phyloP scores from a whole-genome alignment of 2,329 filamentous ascomycete species.

The Cercospora sp. region DNA sequence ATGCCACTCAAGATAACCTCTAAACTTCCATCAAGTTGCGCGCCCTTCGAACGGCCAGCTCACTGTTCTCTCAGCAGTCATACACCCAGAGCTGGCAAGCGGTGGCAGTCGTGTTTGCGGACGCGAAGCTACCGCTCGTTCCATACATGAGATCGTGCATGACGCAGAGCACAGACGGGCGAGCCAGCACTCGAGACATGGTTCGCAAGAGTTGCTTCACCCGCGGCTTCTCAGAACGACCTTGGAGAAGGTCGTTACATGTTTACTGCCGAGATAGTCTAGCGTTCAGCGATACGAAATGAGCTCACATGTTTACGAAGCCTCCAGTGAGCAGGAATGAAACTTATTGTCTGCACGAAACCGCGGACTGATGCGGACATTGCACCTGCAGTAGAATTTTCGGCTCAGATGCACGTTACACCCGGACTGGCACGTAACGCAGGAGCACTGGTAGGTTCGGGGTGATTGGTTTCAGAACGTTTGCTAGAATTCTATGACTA shows the following conservation, averaged over 20 bases:
- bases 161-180: background rate
- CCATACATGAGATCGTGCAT: background rate
- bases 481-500: conserved; percentile 1
- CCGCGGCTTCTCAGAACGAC: background rate
- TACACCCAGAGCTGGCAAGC: background rate
- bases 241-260: background rate
- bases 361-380: too few species aligned
- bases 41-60: background rate
- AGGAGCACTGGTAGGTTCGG: background rate
- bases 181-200: background rate
- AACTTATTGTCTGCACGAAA: too few species aligned
- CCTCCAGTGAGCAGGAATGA: background rate
- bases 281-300: conserved; percentile 5
- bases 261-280: background rate
- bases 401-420: background rate
- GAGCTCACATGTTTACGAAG: background rate
- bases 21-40: background rate
- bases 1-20: background rate
- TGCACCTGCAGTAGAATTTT: background rate
- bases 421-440: background rate
- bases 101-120: background rate
- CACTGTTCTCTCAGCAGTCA: background rate
- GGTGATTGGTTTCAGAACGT: conserved; percentile 3
- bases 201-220: background rate
- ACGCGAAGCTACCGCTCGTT: background rate